Base-by-base conservation (phyloP, 345 rosid genomes). In the Moringa oleifera region DNA sequence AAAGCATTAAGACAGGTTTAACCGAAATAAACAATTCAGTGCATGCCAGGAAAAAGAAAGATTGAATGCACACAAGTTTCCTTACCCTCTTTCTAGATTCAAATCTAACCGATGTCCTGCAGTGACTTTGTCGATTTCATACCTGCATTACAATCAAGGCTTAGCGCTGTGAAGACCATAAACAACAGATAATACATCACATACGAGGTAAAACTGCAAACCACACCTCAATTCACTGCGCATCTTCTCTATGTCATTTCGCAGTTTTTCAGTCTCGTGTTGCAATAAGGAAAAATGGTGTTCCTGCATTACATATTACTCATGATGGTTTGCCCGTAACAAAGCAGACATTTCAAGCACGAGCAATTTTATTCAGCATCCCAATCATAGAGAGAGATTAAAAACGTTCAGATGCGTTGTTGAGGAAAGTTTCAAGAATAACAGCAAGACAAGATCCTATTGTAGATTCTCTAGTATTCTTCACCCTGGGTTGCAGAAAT, bases 41-140 rank as follows among this genome's bases (percentile, higher is more conserved):
- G 37, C 15, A 23, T 4, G 25, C 23, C 45, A 20, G 46, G 59
- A 61, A 63, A 54, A 57, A 25, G 6, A 55, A 24, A 41, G 55
- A 36, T 0, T 9, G 19, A 22, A 13, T 51, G 16, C 20, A 51
- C 8, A 8, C 20, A 11, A 4, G 1, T 20, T 31, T 64, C 57
- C 82, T 68, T 59, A 88, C 99, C 97, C 96, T 69, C 81, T 83
- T 80, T 93, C 95, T 58, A 90, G 97, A 83, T 93, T 93, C 63
- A 93, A 77, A 77, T 93, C 96, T 83, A 93, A 72, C n/a, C 88
- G 83, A 65, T 93, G 97, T 33, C 88, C 97, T 7, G 97, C 94
- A 8, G 83, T 80, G 66, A 86, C 94, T 68, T 88, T 90, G 77
- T 93, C 98, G 10, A 93, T 82, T 83, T 93, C 96, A 63, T 90